A percentile compares a stretch with the other conserved stretches of the same genome.
Evolutionary conservation across 2,329 filamentous ascomycete genomes (phyloP).

Genomic region (Nemania serpens): DNA sequence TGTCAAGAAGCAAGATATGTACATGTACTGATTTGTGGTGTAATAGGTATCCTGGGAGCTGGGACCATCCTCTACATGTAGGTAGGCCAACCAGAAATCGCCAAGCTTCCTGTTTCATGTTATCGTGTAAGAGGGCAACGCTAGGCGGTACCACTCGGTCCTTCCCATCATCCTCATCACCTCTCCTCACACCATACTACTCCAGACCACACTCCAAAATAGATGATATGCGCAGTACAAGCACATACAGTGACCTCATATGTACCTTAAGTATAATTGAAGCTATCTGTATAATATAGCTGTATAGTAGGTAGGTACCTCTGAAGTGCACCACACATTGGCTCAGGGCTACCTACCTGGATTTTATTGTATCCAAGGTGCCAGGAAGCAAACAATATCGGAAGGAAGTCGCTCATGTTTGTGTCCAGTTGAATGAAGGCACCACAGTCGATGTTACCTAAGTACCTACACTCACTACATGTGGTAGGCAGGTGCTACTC

Average conservation of each 20-base stretch:
- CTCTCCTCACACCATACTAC: constrained; percentile 13
- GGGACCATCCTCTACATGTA: constrained; percentile 2
- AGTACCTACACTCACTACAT: too few relatives aligned
- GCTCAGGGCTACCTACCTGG: too few relatives aligned
- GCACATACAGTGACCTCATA: too few relatives aligned
- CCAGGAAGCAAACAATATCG: background rate
- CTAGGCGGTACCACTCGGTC: constrained; percentile 6
- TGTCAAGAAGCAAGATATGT: too few relatives aligned
- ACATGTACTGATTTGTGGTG: too few relatives aligned
- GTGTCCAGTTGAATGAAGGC: background rate
- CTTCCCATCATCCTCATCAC: background rate
- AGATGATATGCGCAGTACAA: too few relatives aligned
- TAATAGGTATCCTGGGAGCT: constrained; percentile 11
- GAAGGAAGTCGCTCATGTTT: background rate
- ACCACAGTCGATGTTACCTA: background rate
- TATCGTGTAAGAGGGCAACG: background rate
- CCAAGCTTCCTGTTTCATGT: constrained; percentile 23
- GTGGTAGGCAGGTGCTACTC: too few relatives aligned
- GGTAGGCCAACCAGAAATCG: constrained; percentile 7
- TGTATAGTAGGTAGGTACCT: too few relatives aligned
- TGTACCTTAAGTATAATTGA: too few relatives aligned
- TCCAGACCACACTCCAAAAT: too few relatives aligned
- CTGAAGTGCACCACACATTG: too few relatives aligned
- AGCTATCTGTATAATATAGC: too few relatives aligned
- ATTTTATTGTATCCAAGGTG: background rate